Base-by-base conservation (phyloP, 768 basidiomycete species). In the Lentinula edodes region DNA sequence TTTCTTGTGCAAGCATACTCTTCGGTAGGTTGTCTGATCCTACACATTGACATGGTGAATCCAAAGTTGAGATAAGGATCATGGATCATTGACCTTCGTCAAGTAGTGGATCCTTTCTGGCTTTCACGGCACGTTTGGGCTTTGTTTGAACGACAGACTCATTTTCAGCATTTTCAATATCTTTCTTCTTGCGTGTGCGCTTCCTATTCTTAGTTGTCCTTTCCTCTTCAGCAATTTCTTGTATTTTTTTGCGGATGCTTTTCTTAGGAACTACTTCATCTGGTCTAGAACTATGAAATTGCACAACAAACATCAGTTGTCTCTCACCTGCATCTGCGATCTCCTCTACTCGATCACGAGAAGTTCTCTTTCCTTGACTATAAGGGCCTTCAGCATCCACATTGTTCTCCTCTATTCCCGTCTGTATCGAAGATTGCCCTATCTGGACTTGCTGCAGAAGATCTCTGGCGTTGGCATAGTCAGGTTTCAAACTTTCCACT, bases 1-100 rank as follows among this genome's bases (percentile, higher is more conserved):
- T 88, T 65, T 87, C 88, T 48, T 70, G 78, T 2, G 92, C 89
- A 20, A 96, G 80, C 52, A 80, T 73, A 28, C 79, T 85, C 43
- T 70, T 74, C 2, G 81, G 62, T 7, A 51, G 51, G 20, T 41
- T 42, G 18, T 63, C 62, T 13, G 23, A 50, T 45, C 16, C 56
- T 58, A 20, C 41, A 46, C 1, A 20, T 9, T 10, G 16, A 20
- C 7, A 43, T 5, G 8, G 15, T 58, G 2, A 34, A 45, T 58
- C 6, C 18, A 28, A 36, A 54, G 18, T 6, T 16, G 5, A 15
- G 16, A 13, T 54, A 35, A 38, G 6, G 23, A 18, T 12, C 5
- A 41, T 54, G 1, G 23, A 41, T 36, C 13, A 41, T 8, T 7
- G 2, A 45, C 46, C 46, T 48, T 58, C 57, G 10, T 13, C 2